These are phyloP conservation scores for Blechomonas ayalai DNA, from an alignment of 208 protist genomes.

Conservation along the genomic window DNA sequence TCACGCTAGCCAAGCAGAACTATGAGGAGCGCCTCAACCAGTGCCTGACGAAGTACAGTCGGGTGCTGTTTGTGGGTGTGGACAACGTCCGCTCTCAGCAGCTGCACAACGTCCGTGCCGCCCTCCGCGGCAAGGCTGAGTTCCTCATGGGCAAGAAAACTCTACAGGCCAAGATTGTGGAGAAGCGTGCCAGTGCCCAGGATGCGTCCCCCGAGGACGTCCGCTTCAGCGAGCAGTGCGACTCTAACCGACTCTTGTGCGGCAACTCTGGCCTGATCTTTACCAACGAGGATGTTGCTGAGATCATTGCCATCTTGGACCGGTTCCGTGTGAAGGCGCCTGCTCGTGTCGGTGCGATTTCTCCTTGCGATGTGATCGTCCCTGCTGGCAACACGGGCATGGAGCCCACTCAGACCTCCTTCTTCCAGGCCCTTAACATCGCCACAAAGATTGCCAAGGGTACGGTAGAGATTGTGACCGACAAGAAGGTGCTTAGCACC, in stretches of 20 bases:
- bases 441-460: constrained; percentile 98
- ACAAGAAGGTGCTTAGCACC: constrained; percentile 92
- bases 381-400: constrained; percentile 95
- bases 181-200: constrained; percentile 49
- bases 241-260: constrained; percentile 63
- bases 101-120: constrained; percentile 93
- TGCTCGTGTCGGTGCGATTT: constrained; percentile 95
- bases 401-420: constrained; percentile 97
- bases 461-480: constrained; percentile 97
- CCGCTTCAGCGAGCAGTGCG: constrained; percentile 51
- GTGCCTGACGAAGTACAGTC: constrained; percentile 92
- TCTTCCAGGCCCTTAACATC: constrained; percentile 99
- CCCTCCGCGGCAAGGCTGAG: constrained; percentile 93
- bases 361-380: constrained; percentile 95
- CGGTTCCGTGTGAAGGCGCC: constrained; percentile 90
- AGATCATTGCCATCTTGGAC: constrained; percentile 82
- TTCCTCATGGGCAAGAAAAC: constrained; percentile 99
- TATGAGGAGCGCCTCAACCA: constrained; percentile 92
- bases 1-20: constrained; percentile 62
- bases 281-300: constrained; percentile 92
- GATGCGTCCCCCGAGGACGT: constrained; percentile 43
- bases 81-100: constrained; percentile 98
- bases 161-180: constrained; percentile 94
- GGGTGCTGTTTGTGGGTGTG: constrained; percentile 93
- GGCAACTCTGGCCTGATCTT: constrained; percentile 98